phyloP scores from a whole-genome alignment of 2,329 filamentous ascomycete genomes.

The Fusarium verrucosum region DNA sequence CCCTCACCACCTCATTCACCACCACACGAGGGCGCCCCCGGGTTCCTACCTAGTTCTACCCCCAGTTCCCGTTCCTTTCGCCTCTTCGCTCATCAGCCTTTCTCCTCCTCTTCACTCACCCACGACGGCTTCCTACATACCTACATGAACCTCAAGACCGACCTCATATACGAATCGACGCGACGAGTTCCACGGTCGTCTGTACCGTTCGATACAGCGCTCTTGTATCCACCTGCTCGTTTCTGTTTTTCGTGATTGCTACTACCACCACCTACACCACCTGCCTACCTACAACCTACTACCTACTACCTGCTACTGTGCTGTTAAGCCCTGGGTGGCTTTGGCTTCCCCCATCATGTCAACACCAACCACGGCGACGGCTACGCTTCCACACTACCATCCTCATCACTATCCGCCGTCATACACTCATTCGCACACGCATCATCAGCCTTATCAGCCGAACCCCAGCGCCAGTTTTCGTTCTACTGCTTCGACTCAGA shows the following conservation, averaged over 20 bases:
- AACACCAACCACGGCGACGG: constrained; percentile 81
- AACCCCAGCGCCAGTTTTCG: constrained; percentile 45
- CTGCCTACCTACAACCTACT: too few species aligned
- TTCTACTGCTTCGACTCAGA: constrained; percentile 40
- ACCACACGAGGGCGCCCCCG: constrained; percentile 32
- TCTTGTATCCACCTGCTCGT: constrained; percentile 7
- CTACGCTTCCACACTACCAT: constrained; percentile 75
- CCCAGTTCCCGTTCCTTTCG: constrained; percentile 37
- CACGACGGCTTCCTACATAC: constrained; percentile 22
- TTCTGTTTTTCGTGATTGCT: constrained; percentile 26
- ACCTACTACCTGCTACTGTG: too few species aligned
- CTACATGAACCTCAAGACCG: constrained; percentile 17
- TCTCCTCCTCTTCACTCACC: constrained; percentile 33
- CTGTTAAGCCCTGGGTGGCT: constrained; percentile 38
- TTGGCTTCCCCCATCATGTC: constrained; percentile 66
- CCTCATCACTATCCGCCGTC: constrained; percentile 69
- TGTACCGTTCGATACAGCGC: constrained; percentile 36
- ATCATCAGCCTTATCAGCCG: constrained; percentile 46
- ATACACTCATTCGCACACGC: constrained; percentile 54
- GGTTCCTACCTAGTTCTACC: constrained; percentile 19
- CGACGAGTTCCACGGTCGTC: constrained; percentile 24
- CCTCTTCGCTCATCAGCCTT: constrained; percentile 33
- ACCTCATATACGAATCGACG: constrained; percentile 30
- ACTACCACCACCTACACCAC: constrained; percentile 7
- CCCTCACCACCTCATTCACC: constrained; percentile 35